Percentiles rank a stretch among this genome's conserved stretches.
Evolutionary conservation across 1,284 basidiomycete species (phyloP).

Genomic region (Hemileia vastatrix): DNA sequence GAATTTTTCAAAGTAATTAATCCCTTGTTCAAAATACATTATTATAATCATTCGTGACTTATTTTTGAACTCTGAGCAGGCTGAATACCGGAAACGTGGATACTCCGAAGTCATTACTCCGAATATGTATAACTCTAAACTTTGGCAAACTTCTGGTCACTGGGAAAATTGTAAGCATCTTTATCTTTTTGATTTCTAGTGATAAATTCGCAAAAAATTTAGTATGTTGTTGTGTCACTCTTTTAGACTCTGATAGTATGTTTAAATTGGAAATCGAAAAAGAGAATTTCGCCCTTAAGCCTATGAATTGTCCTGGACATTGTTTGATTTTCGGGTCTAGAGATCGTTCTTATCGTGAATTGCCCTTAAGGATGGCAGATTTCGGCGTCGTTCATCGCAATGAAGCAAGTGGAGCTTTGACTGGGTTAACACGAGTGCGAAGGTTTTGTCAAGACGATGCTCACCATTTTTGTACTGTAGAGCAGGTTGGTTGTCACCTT

Average conservation of each 20-base stretch:
- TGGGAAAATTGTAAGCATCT: constrained; percentile 69
- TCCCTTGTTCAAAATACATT: constrained; percentile 6
- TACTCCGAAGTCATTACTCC: constrained; percentile 94
- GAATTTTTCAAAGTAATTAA: constrained; percentile 75
- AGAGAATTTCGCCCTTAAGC: constrained; percentile 86
- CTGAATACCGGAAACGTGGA: constrained; percentile 72
- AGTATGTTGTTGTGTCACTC: neutral
- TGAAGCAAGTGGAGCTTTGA: constrained; percentile 88
- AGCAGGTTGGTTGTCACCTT: constrained; percentile 53
- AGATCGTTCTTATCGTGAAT: constrained; percentile 88
- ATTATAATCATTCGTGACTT: neutral
- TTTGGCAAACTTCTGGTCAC: constrained; percentile 98
- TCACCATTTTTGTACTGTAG: constrained; percentile 88
- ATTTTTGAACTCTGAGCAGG: constrained; percentile 39
- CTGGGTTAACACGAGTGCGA: constrained; percentile 84
- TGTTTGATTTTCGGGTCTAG: constrained; percentile 90
- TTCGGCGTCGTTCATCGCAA: constrained; percentile 97
- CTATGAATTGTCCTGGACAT: constrained; percentile 99
- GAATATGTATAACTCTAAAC: constrained; percentile 92
- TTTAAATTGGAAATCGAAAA: constrained; percentile 89
- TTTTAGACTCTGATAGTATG: constrained; percentile 86
- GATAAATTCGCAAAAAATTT: constrained; percentile 26
- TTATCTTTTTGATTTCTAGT: neutral
- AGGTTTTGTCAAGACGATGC: constrained; percentile 97
- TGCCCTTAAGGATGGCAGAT: constrained; percentile 94